Evolutionary conservation across 2,329 filamentous ascomycete genomes (phyloP).

Genomic region (Nakataea oryzae): DNA sequence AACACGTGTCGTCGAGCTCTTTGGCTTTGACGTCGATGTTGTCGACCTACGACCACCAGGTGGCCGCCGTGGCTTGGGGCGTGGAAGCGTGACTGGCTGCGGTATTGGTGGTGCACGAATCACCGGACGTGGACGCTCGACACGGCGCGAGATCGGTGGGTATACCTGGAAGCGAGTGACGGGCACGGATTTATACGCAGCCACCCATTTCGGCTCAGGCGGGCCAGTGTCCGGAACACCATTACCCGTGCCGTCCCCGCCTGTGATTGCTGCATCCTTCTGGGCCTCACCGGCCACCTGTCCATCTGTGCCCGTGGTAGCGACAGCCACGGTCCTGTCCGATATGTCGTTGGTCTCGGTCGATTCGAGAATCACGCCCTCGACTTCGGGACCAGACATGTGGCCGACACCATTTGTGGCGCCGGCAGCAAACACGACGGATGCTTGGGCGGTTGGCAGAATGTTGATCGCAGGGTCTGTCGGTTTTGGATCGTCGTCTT

Average conservation of each 20-base stretch:
- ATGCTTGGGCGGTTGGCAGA: slow-evolving; percentile 20
- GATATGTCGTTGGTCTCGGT: slow-evolving; percentile 10
- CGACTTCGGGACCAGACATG: slow-evolving; percentile 11
- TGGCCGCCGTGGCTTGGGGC: slow-evolving; percentile 27
- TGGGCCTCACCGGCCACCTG: not conserved
- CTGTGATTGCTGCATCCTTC: not conserved
- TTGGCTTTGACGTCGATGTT: slow-evolving; percentile 29
- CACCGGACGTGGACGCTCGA: slow-evolving; percentile 31
- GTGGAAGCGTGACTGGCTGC: slow-evolving; percentile 22
- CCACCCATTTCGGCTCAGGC: slow-evolving; percentile 28
- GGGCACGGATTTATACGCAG: slow-evolving; percentile 48
- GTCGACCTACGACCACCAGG: slow-evolving; percentile 17
- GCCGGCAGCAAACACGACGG: slow-evolving; percentile 7
- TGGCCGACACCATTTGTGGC: not conserved
- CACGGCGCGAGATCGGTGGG: slow-evolving; percentile 49
- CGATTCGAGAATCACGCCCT: slow-evolving; percentile 10
- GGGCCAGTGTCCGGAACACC: not conserved
- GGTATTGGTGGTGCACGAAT: slow-evolving; percentile 26
- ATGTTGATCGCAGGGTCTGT: slow-evolving; percentile 18
- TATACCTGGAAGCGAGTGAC: slow-evolving; percentile 68
- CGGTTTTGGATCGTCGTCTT: slow-evolving; percentile 42
- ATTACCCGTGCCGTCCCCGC: not conserved
- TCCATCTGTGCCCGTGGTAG: not conserved
- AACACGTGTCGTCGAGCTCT: slow-evolving; percentile 26
- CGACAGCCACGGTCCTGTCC: slow-evolving; percentile 3